These are phyloP conservation scores for Sporothrix schenckii DNA, from an alignment of 2,329 filamentous ascomycete genomes.

Conservation along the genomic window DNA sequence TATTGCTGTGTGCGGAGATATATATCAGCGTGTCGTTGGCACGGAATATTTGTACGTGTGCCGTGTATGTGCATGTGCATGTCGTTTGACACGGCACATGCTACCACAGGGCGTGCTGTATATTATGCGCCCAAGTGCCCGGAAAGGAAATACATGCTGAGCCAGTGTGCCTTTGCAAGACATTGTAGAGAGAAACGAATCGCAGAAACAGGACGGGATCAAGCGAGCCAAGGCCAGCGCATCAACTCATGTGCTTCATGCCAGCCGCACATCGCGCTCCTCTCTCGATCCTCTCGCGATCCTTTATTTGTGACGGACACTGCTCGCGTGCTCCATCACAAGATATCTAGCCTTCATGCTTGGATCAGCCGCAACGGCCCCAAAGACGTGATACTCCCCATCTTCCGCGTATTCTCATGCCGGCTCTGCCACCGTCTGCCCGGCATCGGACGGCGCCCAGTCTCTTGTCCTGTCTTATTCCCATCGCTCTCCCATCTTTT, in stretches of 20 bases:
- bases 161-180: not conserved
- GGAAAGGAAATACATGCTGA: not conserved
- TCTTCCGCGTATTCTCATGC: not conserved
- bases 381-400: slow-evolving; percentile 14
- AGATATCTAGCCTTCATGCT: no score
- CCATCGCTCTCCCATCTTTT: slow-evolving; percentile 16
- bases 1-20: not conserved
- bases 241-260: not conserved
- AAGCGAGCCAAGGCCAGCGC: slow-evolving; percentile 12
- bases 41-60: not conserved
- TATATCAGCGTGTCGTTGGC: not conserved
- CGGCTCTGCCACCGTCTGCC: no score
- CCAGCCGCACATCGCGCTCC: slow-evolving; percentile 10
- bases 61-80: not conserved
- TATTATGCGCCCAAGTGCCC: slow-evolving; percentile 15
- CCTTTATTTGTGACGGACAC: not conserved
- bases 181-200: not conserved
- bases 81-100: not conserved
- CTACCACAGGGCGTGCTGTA: not conserved
- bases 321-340: not conserved
- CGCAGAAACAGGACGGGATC: not conserved
- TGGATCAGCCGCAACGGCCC: not conserved
- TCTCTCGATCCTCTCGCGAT: not conserved
- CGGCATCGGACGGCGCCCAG: slow-evolving; percentile 4
- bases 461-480: slow-evolving; percentile 8